These are phyloP conservation scores for Cystobasidium slooffiae DNA, from an alignment of 1,284 basidiomycete species.

Conservation along the genomic window DNA sequence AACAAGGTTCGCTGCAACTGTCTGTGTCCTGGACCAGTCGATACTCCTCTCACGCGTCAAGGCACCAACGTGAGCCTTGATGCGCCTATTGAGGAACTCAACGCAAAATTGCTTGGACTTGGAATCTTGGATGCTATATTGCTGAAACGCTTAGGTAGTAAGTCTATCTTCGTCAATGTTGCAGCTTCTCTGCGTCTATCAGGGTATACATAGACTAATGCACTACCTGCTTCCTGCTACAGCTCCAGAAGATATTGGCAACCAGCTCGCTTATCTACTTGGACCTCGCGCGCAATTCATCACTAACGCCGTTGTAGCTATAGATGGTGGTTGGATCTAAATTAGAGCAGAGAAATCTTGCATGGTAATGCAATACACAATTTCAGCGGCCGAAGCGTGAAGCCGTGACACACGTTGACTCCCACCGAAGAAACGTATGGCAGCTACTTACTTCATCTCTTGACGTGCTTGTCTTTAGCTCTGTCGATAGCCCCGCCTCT, in stretches of 20 bases:
- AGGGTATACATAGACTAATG: background rate
- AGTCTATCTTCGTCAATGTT: background rate
- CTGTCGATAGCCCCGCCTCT: too few relatives aligned
- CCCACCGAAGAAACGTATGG: too few relatives aligned
- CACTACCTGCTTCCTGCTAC: background rate
- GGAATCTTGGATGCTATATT: conserved; percentile 38
- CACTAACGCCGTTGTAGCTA: conserved; percentile 28
- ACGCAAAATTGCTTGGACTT: conserved; percentile 25
- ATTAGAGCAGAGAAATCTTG: background rate
- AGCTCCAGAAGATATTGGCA: conserved; percentile 43
- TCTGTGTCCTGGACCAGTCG: conserved; percentile 42
- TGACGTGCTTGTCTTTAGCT: too few relatives aligned
- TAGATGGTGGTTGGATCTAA: conserved; percentile 43
- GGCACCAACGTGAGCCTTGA: conserved; percentile 23
- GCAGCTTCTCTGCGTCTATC: background rate
- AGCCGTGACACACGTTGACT: too few relatives aligned
- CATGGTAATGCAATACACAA: too few relatives aligned
- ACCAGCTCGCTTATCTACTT: conserved; percentile 39
- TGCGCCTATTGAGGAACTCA: conserved; percentile 39
- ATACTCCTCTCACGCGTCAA: conserved; percentile 40
- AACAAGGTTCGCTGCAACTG: conserved; percentile 38
- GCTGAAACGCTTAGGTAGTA: conserved; percentile 38
- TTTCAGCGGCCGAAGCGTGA: too few relatives aligned
- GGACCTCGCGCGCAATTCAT: conserved; percentile 39
- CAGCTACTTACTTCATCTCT: too few relatives aligned